Evolutionary conservation across 1,284 basidiomycete species (phyloP).

Genomic region (Tilletia caries): DNA sequence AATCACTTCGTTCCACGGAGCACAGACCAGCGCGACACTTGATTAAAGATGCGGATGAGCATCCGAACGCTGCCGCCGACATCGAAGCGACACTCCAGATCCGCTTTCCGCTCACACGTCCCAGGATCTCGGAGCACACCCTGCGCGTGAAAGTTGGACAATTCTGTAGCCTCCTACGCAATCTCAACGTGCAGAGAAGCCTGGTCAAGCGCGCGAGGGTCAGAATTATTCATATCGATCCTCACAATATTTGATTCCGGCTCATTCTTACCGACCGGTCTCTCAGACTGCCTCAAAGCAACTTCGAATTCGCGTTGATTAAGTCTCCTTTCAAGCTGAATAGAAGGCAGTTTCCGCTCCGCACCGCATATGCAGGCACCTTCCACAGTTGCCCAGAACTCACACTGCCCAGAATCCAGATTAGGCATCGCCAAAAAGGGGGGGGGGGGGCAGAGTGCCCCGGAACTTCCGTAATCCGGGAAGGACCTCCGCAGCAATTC

Average conservation of each 20-base stretch:
- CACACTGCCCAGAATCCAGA: background rate
- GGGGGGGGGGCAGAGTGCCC: too few relatives aligned
- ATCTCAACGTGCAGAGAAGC: background rate
- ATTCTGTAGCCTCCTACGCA: background rate
- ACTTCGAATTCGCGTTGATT: background rate
- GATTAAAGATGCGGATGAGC: too few relatives aligned
- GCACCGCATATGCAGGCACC: background rate
- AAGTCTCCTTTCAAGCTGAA: background rate
- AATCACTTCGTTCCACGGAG: too few relatives aligned
- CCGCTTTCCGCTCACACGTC: background rate
- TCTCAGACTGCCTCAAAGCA: background rate
- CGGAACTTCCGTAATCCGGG: too few relatives aligned
- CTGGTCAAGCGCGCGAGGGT: background rate
- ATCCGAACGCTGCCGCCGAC: too few relatives aligned
- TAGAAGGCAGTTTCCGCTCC: background rate
- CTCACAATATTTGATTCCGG: too few relatives aligned
- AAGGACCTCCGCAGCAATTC: too few relatives aligned
- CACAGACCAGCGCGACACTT: too few relatives aligned
- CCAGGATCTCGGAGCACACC: background rate
- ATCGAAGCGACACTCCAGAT: too few relatives aligned
- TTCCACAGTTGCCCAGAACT: background rate
- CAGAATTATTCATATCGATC: too few relatives aligned
- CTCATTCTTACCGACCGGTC: too few relatives aligned
- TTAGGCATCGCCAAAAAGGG: too few relatives aligned
- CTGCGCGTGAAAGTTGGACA: background rate